These are phyloP conservation scores for Novymonas esmeraldas DNA, from an alignment of 208 protist genomes.

Conservation along the genomic window DNA sequence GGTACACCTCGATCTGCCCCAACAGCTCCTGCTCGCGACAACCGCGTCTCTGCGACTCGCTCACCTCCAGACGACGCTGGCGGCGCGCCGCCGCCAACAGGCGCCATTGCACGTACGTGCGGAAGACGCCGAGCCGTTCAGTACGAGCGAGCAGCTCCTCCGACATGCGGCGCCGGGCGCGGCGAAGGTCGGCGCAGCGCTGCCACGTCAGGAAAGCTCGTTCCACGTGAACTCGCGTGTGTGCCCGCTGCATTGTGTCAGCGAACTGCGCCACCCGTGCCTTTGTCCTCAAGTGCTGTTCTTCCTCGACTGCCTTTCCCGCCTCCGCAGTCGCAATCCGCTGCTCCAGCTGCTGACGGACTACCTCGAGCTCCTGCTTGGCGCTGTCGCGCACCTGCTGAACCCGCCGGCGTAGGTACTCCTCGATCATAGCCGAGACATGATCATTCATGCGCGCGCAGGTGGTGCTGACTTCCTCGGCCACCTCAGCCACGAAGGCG, in stretches of 20 bases:
- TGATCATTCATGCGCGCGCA: slow-evolving; percentile 27
- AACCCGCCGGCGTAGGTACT: slow-evolving; percentile 51
- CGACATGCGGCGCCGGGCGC: slow-evolving; percentile 17
- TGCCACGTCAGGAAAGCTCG: slow-evolving; percentile 41
- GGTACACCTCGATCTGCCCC: slow-evolving; percentile 41
- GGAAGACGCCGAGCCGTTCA: slow-evolving; percentile 22
- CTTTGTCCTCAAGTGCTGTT: slow-evolving; percentile 6
- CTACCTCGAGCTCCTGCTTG: slow-evolving; percentile 2
- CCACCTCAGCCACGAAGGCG: slow-evolving; percentile 52
- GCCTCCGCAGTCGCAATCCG: not conserved
- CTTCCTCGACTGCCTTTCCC: not conserved
- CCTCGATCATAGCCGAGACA: slow-evolving; percentile 60
- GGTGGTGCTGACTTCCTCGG: slow-evolving; percentile 22
- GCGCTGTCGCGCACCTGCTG: slow-evolving; percentile 22
- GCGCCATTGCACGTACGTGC: slow-evolving; percentile 60
- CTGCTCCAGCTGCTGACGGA: slow-evolving; percentile 8
- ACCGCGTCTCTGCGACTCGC: slow-evolving; percentile 27
- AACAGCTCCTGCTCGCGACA: slow-evolving; percentile 50
- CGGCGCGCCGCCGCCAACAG: slow-evolving; percentile 50
- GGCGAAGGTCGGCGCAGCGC: slow-evolving; percentile 26
- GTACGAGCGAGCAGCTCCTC: slow-evolving; percentile 7
- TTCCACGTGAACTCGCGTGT: slow-evolving; percentile 2
- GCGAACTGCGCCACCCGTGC: slow-evolving; percentile 6
- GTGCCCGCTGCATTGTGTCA: slow-evolving; percentile 1
- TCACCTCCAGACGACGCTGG: slow-evolving; percentile 27